Evolutionary conservation across 768 basidiomycete species (phyloP).

Genomic region (Tylopilus rubrobrunneus): DNA sequence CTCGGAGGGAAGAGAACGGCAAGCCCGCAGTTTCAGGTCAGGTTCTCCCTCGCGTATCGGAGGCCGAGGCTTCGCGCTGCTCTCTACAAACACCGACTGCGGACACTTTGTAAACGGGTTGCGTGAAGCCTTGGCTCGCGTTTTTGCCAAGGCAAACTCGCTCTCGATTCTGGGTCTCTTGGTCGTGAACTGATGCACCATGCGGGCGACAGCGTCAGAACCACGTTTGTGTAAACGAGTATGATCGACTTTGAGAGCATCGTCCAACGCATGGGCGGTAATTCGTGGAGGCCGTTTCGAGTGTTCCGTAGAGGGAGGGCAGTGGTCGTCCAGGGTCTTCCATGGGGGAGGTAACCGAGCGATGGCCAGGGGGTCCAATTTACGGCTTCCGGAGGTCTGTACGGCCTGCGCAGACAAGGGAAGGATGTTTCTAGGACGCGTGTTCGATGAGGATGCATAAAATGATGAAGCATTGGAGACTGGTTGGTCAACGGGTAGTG

Average conservation of each 20-base stretch:
- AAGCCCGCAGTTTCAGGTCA: constrained; percentile 1
- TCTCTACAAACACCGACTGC: constrained; percentile 20
- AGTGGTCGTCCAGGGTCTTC: constrained; percentile 10
- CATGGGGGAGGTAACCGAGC: constrained; percentile 27
- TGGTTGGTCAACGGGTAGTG: neutral
- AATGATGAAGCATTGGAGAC: constrained; percentile 17
- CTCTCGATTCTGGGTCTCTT: constrained; percentile 23
- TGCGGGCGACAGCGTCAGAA: constrained; percentile 17
- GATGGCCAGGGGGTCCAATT: constrained; percentile 24
- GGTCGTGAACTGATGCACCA: constrained; percentile 18
- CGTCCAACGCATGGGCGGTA: constrained; percentile 2
- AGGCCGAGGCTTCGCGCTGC: neutral
- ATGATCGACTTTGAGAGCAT: constrained; percentile 18
- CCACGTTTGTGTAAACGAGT: constrained; percentile 25
- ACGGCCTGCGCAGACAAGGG: constrained; percentile 20
- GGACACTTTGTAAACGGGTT: constrained; percentile 22
- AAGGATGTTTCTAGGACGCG: constrained; percentile 7
- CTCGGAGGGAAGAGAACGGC: constrained; percentile 8
- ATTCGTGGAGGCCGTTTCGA: neutral
- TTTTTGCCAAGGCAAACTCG: constrained; percentile 17
- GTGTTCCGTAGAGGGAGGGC: neutral
- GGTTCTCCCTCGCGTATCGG: neutral
- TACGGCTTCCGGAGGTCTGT: constrained; percentile 8
- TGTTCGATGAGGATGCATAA: constrained; percentile 7
- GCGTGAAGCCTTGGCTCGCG: neutral